phyloP scores from a whole-genome alignment of 2,329 filamentous ascomycete genomes.

The Elsinoe ampelina region DNA sequence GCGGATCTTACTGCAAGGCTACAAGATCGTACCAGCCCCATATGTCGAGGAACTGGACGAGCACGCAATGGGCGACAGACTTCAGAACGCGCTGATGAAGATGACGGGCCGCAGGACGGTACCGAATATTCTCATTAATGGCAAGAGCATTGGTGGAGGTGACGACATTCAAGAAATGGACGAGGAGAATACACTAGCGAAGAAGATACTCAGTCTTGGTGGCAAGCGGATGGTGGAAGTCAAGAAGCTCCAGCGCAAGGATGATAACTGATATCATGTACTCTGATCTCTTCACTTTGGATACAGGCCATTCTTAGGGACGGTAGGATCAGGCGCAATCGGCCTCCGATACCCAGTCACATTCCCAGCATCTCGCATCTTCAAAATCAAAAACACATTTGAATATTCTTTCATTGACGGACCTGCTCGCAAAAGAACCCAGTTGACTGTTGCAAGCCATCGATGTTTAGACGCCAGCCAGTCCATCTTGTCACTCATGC shows the following conservation, averaged over 20 bases:
- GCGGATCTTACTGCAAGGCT: constrained; percentile 69
- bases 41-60: constrained; percentile 85
- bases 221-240: constrained; percentile 51
- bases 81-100: constrained; percentile 63
- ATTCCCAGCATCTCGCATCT: background rate
- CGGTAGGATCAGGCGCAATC: background rate
- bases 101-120: constrained; percentile 78
- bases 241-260: constrained; percentile 16
- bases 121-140: constrained; percentile 83
- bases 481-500: background rate
- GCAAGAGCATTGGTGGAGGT: constrained; percentile 78
- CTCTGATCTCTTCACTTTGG: constrained; percentile 10
- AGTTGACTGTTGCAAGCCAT: background rate
- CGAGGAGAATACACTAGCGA: constrained; percentile 52
- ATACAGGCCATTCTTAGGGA: background rate
- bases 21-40: constrained; percentile 71
- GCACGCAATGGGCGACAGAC: constrained; percentile 60
- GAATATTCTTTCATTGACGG: constrained; percentile 10
- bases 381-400: background rate
- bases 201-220: constrained; percentile 64
- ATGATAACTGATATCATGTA: constrained; percentile 16
- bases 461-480: constrained; percentile 6
- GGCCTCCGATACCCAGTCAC: background rate
- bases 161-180: constrained; percentile 70
- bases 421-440: constrained; percentile 10